Evolutionary conservation across 768 basidiomycete genomes (phyloP).

Genomic region (Boletus vermiculosoides): DNA sequence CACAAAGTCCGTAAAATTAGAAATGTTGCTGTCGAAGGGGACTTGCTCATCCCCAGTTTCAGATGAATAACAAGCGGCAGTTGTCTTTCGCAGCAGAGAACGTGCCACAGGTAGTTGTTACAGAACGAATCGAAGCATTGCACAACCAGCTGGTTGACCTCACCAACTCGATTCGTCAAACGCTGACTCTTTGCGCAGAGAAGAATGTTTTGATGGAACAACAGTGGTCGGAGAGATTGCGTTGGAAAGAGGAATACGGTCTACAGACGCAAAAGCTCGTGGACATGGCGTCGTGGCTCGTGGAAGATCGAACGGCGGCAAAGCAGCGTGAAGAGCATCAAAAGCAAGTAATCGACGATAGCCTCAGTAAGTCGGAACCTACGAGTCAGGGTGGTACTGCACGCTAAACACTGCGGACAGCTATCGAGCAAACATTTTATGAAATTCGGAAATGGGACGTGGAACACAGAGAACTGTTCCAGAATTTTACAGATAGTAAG

Average conservation of each 20-base stretch:
- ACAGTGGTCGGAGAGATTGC: too few species aligned
- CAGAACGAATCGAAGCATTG: too few species aligned
- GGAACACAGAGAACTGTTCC: conserved; percentile 53
- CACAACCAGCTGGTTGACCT: too few species aligned
- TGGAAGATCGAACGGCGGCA: conserved; percentile 36
- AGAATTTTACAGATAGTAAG: conserved; percentile 53
- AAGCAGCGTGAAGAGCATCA: neutral
- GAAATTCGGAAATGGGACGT: conserved; percentile 52
- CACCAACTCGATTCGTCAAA: too few species aligned
- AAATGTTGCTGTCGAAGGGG: too few species aligned
- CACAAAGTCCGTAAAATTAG: too few species aligned
- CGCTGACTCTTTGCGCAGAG: too few species aligned
- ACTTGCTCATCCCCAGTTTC: too few species aligned
- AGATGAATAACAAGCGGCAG: too few species aligned
- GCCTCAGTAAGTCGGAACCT: conserved; percentile 45
- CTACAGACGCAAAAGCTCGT: conserved; percentile 48
- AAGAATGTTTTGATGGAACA: too few species aligned
- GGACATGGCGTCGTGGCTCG: conserved; percentile 55
- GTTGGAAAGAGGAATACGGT: conserved; percentile 53
- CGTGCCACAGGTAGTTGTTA: too few species aligned
- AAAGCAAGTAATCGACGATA: conserved; percentile 43
- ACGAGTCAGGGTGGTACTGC: neutral
- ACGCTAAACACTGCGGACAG: conserved; percentile 32
- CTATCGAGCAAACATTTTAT: conserved; percentile 53
- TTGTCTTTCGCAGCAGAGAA: too few species aligned